phyloP scores from a whole-genome alignment of 1,284 basidiomycete species.

The Papiliotrema flavescens region DNA sequence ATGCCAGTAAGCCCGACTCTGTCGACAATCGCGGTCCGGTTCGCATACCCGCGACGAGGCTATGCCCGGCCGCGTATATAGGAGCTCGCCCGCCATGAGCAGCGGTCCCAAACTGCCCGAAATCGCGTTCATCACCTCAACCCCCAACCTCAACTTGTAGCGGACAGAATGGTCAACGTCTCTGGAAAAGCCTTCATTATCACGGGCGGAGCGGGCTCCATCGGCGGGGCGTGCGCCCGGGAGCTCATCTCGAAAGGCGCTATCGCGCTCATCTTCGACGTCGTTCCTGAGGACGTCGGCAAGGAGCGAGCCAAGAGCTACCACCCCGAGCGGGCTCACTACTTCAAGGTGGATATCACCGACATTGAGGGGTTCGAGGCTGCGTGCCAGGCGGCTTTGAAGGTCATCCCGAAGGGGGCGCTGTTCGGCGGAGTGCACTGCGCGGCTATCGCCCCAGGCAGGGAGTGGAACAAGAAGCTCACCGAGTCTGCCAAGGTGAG shows the following conservation, averaged over 20 bases:
- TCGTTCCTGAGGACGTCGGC: constrained; percentile 16
- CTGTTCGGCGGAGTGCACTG: constrained; percentile 32
- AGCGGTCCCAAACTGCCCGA: too few species aligned
- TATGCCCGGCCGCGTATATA: too few species aligned
- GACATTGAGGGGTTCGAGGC: constrained; percentile 9
- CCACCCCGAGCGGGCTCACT: constrained; percentile 18
- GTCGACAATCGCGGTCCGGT: too few species aligned
- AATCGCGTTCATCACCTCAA: too few species aligned
- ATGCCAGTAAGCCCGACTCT: too few species aligned
- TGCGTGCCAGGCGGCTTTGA: constrained; percentile 9
- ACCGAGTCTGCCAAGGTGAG: constrained; percentile 5
- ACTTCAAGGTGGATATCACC: constrained; percentile 19
- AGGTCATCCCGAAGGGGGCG: constrained; percentile 20
- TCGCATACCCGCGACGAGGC: too few species aligned
- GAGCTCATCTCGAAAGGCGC: constrained; percentile 22
- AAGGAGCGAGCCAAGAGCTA: constrained; percentile 13
- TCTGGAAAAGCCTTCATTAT: constrained; percentile 21
- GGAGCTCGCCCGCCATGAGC: too few species aligned
- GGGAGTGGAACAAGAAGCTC: constrained; percentile 18
- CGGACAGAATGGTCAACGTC: too few species aligned
- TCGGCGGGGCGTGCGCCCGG: constrained; percentile 20
- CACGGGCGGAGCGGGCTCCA: constrained; percentile 27
- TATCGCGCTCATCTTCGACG: constrained; percentile 19
- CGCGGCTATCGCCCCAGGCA: constrained; percentile 21
- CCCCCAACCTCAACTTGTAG: too few species aligned